Conservation (phyloP, 306 rosid species). For the Trifolium pratense region DNA sequence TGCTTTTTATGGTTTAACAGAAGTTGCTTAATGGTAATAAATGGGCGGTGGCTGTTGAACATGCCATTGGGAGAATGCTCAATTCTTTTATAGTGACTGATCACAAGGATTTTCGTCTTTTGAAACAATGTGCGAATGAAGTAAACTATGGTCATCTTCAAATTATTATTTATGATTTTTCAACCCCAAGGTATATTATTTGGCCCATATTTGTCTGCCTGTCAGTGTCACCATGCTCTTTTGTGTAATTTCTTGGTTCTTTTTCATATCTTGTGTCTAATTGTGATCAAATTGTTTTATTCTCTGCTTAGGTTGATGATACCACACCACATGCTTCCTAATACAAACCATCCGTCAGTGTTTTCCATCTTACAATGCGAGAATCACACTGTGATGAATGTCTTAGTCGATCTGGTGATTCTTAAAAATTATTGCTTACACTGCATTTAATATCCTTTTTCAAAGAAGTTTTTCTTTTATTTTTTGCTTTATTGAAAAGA, state of each 20-base stretch:
- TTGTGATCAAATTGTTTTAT: constrained; percentile 38
- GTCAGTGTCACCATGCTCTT: background rate
- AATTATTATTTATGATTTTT: constrained; percentile 87
- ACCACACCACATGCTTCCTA: constrained; percentile 85
- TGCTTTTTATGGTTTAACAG: constrained; percentile 53
- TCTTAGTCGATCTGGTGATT: constrained; percentile 80
- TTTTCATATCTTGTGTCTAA: background rate
- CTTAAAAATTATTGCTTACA: constrained; percentile 27
- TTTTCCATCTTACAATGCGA: constrained; percentile 72
- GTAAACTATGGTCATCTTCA: constrained; percentile 63
- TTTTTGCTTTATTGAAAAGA: constrained; percentile 5
- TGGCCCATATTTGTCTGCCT: constrained; percentile 1
- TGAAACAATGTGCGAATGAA: constrained; percentile 81
- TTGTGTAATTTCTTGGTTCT: constrained; percentile 6
- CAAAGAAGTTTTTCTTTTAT: background rate
- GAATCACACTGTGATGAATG: constrained; percentile 76
- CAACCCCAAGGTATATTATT: constrained; percentile 68
- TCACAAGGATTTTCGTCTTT: constrained; percentile 78
- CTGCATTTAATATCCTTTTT: constrained; percentile 21
- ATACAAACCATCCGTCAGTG: constrained; percentile 74
- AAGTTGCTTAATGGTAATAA: constrained; percentile 66
- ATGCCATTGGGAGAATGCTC: constrained; percentile 84
- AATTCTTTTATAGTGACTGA: constrained; percentile 89
- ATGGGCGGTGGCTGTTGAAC: constrained; percentile 85
- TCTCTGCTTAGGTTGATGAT: constrained; percentile 64